These are phyloP conservation scores for Trichoderma pleuroti DNA, from an alignment of 2,329 filamentous ascomycete genomes.

Conservation along the genomic window DNA sequence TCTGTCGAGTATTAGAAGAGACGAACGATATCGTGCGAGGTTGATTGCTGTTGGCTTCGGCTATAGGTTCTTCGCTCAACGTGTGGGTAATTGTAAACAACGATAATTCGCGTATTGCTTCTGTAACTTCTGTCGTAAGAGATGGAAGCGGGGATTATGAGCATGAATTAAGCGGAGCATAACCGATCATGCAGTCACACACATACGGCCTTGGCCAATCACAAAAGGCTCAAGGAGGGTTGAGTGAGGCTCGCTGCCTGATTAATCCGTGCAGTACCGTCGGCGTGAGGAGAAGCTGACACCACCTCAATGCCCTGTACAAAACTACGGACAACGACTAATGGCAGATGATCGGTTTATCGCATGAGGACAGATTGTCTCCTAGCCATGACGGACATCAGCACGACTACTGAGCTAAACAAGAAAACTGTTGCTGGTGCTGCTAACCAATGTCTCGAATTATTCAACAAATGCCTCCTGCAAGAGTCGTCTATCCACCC, in stretches of 20 bases:
- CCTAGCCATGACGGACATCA: background rate
- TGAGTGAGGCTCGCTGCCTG: background rate
- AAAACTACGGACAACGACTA: background rate
- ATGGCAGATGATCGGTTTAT: background rate
- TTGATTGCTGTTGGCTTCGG: background rate
- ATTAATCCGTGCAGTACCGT: background rate
- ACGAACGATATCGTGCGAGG: background rate
- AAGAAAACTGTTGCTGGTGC: background rate
- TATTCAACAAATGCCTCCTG: background rate
- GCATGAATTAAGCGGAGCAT: background rate
- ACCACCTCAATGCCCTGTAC: background rate
- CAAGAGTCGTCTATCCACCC: background rate
- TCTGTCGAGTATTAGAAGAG: background rate
- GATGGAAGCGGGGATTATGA: background rate
- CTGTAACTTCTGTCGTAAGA: background rate
- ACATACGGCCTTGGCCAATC: background rate
- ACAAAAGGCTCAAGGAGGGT: background rate
- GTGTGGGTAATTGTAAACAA: background rate
- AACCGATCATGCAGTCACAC: background rate
- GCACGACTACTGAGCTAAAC: background rate
- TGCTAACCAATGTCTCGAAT: background rate
- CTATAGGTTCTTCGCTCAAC: background rate
- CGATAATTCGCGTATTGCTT: background rate
- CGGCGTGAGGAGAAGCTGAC: background rate
- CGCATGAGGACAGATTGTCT: background rate